phyloP scores from a whole-genome alignment of 352 stramenopile genomes.

The Phytophthora boehmeriae region DNA sequence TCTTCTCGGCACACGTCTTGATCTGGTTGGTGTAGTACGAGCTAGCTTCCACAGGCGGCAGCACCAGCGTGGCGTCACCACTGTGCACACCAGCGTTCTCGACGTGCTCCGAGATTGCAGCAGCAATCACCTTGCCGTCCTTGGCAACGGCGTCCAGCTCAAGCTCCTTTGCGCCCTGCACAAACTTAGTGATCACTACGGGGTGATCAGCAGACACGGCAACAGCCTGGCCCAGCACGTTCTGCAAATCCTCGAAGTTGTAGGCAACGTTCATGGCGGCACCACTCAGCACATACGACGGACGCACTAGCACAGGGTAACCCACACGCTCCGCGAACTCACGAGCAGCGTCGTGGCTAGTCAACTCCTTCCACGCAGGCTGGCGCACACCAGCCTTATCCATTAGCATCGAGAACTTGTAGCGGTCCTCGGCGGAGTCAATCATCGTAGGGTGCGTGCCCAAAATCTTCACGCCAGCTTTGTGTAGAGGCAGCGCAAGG shows the following conservation, averaged over 20 bases:
- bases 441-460: constrained; percentile 92
- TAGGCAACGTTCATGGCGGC: constrained; percentile 98
- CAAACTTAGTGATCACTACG: constrained; percentile 99
- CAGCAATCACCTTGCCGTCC: constrained; percentile 97
- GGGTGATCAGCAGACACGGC: constrained; percentile 95
- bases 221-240: constrained; percentile 91
- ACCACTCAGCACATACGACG: constrained; percentile 97
- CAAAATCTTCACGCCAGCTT: constrained; percentile 82
- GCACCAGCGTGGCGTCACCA: constrained; percentile 98
- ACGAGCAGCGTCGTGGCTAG: constrained; percentile 84
- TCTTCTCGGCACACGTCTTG: constrained; percentile 95
- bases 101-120: constrained; percentile 99
- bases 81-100: constrained; percentile 99
- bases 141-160: constrained; percentile 99
- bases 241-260: constrained; percentile 90
- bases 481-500: constrained; percentile 92
- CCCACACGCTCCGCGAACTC: constrained; percentile 94
- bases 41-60: constrained; percentile 98
- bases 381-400: constrained; percentile 93
- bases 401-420: constrained; percentile 96
- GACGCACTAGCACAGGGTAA: constrained; percentile 96
- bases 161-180: constrained; percentile 98
- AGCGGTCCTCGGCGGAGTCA: constrained; percentile 94
- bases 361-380: constrained; percentile 89
- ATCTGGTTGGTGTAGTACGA: constrained; percentile 97